Evolutionary conservation across 2,329 filamentous ascomycete genomes (phyloP), one percentile per base, ranked within the genome.

Genomic region (Alternaria sp.): DNA sequence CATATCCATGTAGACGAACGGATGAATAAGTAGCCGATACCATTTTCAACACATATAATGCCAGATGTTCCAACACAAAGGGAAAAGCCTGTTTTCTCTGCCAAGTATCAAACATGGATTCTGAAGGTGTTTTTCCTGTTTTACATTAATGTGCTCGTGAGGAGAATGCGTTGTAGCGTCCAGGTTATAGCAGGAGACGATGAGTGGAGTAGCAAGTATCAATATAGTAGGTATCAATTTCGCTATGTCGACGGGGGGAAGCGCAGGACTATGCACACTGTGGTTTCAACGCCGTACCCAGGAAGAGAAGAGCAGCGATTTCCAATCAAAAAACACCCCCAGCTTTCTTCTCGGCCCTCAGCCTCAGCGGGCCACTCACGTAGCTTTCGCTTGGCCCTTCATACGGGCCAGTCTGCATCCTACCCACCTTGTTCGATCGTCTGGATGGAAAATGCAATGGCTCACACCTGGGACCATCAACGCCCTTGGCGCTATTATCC

Each of bases 251-350:
- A 57, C 50, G 38, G 14, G 44, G 32, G 50, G 55, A 60, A 46
- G 55, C 55, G 45, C 59, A 50, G 49, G 27, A 51, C 44, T 54
- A 54, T 57, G 49, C 49, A 44, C 54, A 49, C 49, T 52, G 38
- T 57, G 53, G 43, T 57, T 60, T 57, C 48, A 63, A 60, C 60
- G 60, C 60, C 60, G 14, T 53, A 41, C 40, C 50, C 48, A 55
- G 57, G 57, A 57, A 36, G 53, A 46, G 54, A 60, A 56, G 22
- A 49, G 38, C 18, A 46, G 30, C 32, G 34, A 43, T 58, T 38
- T 58, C 49, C 43, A 61, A 58, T 54, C 34, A 49, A 53, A 46
- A 48, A 11, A 36, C 18, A n/a, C 14, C n/a, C 38, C 32, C 41
- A 51, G 30, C 28, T 59, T 34, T 38, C 60, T n/a, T 49, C 12